Evolutionary conservation across 805 yeast species (phyloP), one percentile per base, ranked within the genome.

Genomic region (Nakazawaea sp.): DNA sequence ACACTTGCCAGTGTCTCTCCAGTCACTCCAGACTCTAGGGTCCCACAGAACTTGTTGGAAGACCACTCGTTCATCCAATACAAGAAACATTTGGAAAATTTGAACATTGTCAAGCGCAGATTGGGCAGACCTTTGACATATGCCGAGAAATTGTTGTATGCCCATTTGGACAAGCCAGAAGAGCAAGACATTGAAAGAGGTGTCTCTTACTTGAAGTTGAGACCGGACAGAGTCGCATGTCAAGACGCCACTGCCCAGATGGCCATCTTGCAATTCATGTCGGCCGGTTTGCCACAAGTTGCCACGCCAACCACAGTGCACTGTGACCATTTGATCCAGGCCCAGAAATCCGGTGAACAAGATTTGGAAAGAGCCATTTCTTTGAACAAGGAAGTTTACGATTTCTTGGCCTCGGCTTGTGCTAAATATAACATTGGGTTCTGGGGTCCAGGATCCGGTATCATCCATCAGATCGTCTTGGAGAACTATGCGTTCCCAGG

Each of bases 181-280:
- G 95, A 84, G 52, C 72, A 86, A 46, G 74, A 56, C 49, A 49
- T 62, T 68, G 45, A 65, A 69, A 78, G 98, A 64, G 99, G 98
- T 49, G 68, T 79, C 34, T 78, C 89, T 36, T 92, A 92, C 64
- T 73, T 92, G 59, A 92, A 92, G 68, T 73, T 92, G 52, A 78
- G 84, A 58, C 98, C 98, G 18, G 98, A 92, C 59, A 78, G 98
- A 59, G 97, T 92, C 33, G 98, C 98, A 19, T 90, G 94, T 95
- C 98, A 92, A 70, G 98, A 92, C 70, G 98, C 98, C n/a, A 85
- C 96, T 23, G 98, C 98, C 15, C 98, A 92, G 66, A 92, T 90
- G 86, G 98, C 98, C n/a, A 70, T 92, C 49, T 69, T 92, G 51
- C 98, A 92, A 66, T 92, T 92, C 68, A 92, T 92, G 96, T 87